Evolutionary conservation across 495 filamentous ascomycete genomes (phyloP), one percentile per base, ranked within the genome.

Genomic region (Podospora sp.): DNA sequence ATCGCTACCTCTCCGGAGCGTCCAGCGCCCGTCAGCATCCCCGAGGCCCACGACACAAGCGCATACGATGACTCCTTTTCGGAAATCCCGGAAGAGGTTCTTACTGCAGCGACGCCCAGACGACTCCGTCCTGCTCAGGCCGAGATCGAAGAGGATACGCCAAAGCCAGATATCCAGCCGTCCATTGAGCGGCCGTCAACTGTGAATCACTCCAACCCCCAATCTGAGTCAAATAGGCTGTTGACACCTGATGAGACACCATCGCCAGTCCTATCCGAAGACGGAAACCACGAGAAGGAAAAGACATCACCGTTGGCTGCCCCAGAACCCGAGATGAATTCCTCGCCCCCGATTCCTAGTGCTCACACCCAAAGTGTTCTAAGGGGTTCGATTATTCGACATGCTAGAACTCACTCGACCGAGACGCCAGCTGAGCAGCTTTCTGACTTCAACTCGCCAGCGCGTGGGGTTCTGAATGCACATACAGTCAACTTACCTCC

Each of bases 221-320:
- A 73, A 64, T 72, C 76, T 70, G 75, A 76, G 12, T 75, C 76
- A 36, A 77, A 72, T 66, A 81, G 83, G 75, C 76, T 85, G 68
- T 78, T 80, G 72, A 86, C 83, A 52, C 84, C 83, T 58, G 84
- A 85, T 60, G 81, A 85, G 72, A 85, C 83, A 35, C 82, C 83
- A 60, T 85, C 83, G 36, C 83, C 83, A 27, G 72, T 77, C 66
- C 75, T 69, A 20, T 76, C 74, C 60, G 75, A 72, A 18, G 29
- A 72, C 18, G 67, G 59, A 33, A 61, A 72, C 0, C 65, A 64
- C n/a, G 33, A 24, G 29, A 62, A 36, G 12, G n/a, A 26, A 33
- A 55, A 26, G 29, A 65, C 22, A 49, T 63, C 18, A 0, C 65
- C 26, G 35, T 40, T 49, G 64, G 70, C 33, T 9, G 50, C 46